Conservation (phyloP, 768 basidiomycete species). For the Bullera alba region DNA sequence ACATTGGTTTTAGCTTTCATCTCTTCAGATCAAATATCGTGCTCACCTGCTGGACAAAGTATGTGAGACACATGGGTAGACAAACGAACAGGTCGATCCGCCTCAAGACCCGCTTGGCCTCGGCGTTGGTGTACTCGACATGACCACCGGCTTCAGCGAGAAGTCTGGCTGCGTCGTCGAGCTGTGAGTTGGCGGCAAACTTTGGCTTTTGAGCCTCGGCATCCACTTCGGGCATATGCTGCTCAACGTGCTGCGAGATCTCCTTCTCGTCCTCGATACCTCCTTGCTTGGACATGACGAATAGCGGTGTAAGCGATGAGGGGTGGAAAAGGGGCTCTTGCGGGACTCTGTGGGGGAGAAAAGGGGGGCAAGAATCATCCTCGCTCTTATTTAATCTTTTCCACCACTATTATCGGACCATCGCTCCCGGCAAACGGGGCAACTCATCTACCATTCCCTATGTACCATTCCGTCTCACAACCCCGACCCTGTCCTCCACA, state of each 20-base stretch:
- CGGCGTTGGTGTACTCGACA: conserved; percentile 18
- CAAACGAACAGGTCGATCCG: conserved; percentile 21
- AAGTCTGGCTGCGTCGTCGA: conserved; percentile 23
- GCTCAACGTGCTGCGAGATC: conserved; percentile 11
- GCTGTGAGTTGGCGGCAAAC: conserved; percentile 15
- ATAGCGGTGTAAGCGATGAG: too few relatives aligned
- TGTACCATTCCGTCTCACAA: too few relatives aligned
- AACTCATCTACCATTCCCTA: too few relatives aligned
- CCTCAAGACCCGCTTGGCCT: conserved; percentile 11
- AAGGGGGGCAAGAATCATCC: too few relatives aligned
- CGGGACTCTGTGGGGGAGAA: too few relatives aligned
- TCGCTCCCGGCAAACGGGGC: too few relatives aligned
- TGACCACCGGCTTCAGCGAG: conserved; percentile 14
- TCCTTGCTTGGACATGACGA: neutral
- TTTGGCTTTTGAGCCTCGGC: conserved; percentile 4
- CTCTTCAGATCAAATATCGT: too few relatives aligned
- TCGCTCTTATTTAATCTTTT: too few relatives aligned
- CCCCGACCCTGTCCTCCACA: too few relatives aligned
- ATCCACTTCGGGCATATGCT: neutral
- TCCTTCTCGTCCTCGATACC: conserved; percentile 5
- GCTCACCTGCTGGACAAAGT: conserved; percentile 27
- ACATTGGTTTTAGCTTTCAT: too few relatives aligned
- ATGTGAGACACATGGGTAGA: conserved; percentile 20
- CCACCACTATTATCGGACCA: too few relatives aligned
- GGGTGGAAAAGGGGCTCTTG: too few relatives aligned